Conservation (phyloP, 2,329 filamentous ascomycete species). For the Phialemonium atrogriseum region DNA sequence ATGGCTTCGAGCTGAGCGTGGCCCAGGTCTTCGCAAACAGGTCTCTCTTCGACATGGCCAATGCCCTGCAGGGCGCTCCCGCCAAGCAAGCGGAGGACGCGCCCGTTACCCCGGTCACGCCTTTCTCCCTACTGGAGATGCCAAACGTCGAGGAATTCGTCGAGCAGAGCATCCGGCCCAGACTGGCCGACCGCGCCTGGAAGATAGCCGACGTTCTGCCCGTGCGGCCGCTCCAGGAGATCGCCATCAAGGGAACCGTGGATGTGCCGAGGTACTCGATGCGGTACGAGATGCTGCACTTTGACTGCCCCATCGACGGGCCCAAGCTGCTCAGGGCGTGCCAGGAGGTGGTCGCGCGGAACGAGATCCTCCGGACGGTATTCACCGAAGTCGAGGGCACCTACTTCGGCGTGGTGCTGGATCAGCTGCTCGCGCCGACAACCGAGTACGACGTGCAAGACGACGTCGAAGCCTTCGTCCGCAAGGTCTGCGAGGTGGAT, state of each 20-base stretch:
- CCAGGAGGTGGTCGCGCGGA: slow-evolving; percentile 17
- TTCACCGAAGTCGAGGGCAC: slow-evolving; percentile 25
- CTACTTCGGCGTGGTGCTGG: slow-evolving; percentile 24
- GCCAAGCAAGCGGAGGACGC: slow-evolving; percentile 11
- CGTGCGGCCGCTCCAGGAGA: slow-evolving; percentile 27
- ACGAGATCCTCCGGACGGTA: slow-evolving; percentile 28
- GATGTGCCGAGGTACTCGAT: slow-evolving; percentile 24
- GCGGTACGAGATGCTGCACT: slow-evolving; percentile 26
- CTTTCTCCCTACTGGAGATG: slow-evolving; percentile 25
- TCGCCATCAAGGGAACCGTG: slow-evolving; percentile 30
- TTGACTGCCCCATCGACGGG: slow-evolving; percentile 19
- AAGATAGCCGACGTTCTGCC: slow-evolving; percentile 28
- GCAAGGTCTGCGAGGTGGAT: slow-evolving; percentile 22
- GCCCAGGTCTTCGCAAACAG: slow-evolving; percentile 35
- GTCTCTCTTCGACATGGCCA: slow-evolving; percentile 22
- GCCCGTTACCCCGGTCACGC: slow-evolving; percentile 14
- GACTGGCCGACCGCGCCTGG: slow-evolving; percentile 27
- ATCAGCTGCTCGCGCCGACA: slow-evolving; percentile 20
- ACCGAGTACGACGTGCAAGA: slow-evolving; percentile 12
- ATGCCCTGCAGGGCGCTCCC: slow-evolving; percentile 18
- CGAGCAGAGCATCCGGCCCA: slow-evolving; percentile 22
- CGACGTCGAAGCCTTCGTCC: slow-evolving; percentile 21
- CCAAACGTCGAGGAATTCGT: slow-evolving; percentile 23
- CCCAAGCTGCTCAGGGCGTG: slow-evolving; percentile 19
- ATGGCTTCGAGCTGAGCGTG: slow-evolving; percentile 34